Conservation (phyloP, 257 asterid genomes). For the Nyctanthes arbortristis region DNA sequence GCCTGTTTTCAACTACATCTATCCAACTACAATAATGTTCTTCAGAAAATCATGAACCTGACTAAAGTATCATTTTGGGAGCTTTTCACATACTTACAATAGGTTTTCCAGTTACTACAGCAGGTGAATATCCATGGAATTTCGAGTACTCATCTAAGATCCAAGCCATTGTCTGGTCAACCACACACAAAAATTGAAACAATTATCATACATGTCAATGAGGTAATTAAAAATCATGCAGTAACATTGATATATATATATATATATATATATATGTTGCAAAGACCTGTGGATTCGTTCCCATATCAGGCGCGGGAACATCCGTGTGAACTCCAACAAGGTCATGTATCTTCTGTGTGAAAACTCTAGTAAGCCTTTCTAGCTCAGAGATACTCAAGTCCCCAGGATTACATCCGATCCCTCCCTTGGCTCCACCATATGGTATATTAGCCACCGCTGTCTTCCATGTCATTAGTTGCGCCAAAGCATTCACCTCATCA, state of each 20-base stretch:
- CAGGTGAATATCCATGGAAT: slow-evolving; percentile 70
- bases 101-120: slow-evolving; percentile 71
- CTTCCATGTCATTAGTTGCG: slow-evolving; percentile 97
- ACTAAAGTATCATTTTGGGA: background rate
- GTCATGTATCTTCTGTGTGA: slow-evolving; percentile 65
- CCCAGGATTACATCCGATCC: slow-evolving; percentile 82
- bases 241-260: background rate
- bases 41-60: background rate
- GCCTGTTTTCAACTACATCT: too few relatives aligned
- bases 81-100: slow-evolving; percentile 35
- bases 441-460: slow-evolving; percentile 96
- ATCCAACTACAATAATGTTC: too few relatives aligned
- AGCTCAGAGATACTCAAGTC: slow-evolving; percentile 74
- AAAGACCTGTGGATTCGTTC: slow-evolving; percentile 55
- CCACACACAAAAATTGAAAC: background rate
- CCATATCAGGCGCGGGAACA: slow-evolving; percentile 81
- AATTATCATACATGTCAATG: background rate
- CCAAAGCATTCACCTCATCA: slow-evolving; percentile 93
- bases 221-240: background rate
- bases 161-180: slow-evolving; percentile 70
- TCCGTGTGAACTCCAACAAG: slow-evolving; percentile 58
- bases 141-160: slow-evolving; percentile 72
- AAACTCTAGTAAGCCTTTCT: slow-evolving; percentile 64
- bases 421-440: slow-evolving; percentile 98
- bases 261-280: too few relatives aligned